These are phyloP conservation scores for grape (Vitis vinifera) DNA, from an alignment of 164 flowering plant genomes.

Conservation along the genomic window ASM3070453v1 NC_081822.1:23529501-23530000, in stretches of 20 bases:
- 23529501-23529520: not conserved
- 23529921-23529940: slow-evolving; percentile 4
- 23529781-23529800: slow-evolving; percentile 34
- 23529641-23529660: slow-evolving; percentile 14
- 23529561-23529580: slow-evolving; percentile 3
- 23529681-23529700: not conserved
- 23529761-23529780: not conserved
- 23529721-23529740: too few species aligned
- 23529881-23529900: slow-evolving; percentile 27
- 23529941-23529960: not conserved
- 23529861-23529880: slow-evolving; percentile 44
- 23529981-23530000: slow-evolving; percentile 2
- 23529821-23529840: slow-evolving; percentile 31
- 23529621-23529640: slow-evolving; percentile 2
- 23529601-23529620: slow-evolving; percentile 7
- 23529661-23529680: slow-evolving; percentile 8
- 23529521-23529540: not conserved
- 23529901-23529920: slow-evolving; percentile 25
- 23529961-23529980: not conserved
- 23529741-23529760: too few species aligned
- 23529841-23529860: slow-evolving; percentile 44
- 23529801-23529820: slow-evolving; percentile 41
- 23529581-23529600: slow-evolving; percentile 28
- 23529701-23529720: too few species aligned
- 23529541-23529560: not conserved